phyloP scores from a whole-genome alignment of 2,329 filamentous ascomycete genomes.

The Penicillium brasilianum region DNA sequence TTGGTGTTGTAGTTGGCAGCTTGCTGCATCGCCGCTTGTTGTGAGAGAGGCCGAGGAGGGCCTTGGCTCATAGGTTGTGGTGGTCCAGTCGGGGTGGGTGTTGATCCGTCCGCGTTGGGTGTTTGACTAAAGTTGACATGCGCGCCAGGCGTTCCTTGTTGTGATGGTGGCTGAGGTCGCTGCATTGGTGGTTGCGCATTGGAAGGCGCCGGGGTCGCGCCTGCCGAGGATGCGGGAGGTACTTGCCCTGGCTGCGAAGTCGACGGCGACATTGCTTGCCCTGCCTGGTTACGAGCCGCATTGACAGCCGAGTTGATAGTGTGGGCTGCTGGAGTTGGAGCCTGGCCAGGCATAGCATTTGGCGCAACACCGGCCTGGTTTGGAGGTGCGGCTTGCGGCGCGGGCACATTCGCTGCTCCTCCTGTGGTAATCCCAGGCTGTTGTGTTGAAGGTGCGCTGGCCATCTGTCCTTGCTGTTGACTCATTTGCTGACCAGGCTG shows the following conservation, averaged over 20 bases:
- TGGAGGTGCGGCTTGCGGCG: conserved; percentile 27
- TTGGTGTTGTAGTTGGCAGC: conserved; percentile 50
- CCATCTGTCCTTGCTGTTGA: conserved; percentile 30
- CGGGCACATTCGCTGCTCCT: conserved; percentile 25
- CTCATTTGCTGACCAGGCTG: conserved; percentile 38
- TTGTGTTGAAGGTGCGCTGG: conserved; percentile 26
- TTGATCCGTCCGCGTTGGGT: conserved; percentile 39
- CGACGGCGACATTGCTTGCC: conserved; percentile 45
- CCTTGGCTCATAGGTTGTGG: conserved; percentile 41
- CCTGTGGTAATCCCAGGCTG: conserved; percentile 23
- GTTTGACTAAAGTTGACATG: conserved; percentile 40
- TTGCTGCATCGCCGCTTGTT: conserved; percentile 53
- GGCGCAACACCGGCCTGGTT: conserved; percentile 32
- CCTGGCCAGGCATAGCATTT: conserved; percentile 40
- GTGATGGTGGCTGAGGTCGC: conserved; percentile 36
- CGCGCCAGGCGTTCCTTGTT: conserved; percentile 37
- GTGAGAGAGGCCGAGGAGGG: conserved; percentile 50
- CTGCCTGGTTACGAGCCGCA: conserved; percentile 49
- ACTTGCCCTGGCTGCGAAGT: conserved; percentile 41
- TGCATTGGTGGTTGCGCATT: conserved; percentile 30
- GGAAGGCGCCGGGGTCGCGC: conserved; percentile 31
- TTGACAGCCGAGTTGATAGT: conserved; percentile 56
- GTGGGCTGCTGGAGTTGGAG: conserved; percentile 48
- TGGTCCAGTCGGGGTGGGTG: conserved; percentile 37
- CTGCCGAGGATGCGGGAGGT: conserved; percentile 36